These are phyloP conservation scores for Pythium brassicae DNA, from an alignment of 352 stramenopile species.

Conservation along the genomic window DNA sequence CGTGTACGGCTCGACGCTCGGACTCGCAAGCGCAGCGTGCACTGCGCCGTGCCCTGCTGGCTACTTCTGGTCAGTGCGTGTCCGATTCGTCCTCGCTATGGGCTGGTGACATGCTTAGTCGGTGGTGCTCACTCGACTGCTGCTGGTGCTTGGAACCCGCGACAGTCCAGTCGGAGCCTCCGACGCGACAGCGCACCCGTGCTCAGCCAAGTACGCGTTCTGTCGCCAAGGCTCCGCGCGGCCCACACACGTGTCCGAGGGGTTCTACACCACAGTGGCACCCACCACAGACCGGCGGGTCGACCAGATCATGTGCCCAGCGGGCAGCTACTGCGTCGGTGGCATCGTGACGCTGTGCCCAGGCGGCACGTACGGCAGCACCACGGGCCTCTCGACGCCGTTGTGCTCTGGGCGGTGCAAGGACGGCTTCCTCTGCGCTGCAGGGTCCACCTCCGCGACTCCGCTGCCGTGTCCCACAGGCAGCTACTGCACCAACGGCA, in stretches of 20 bases:
- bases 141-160: neutral
- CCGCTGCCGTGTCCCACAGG: constrained; percentile 46
- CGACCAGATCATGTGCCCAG: constrained; percentile 48
- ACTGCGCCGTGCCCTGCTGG: constrained; percentile 52
- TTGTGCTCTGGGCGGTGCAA: constrained; percentile 52
- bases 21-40: constrained; percentile 38
- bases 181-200: constrained; percentile 33
- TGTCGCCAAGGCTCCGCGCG: constrained; percentile 38
- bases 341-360: constrained; percentile 51
- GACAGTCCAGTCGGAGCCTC: constrained; percentile 38
- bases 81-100: neutral
- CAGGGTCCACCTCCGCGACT: constrained; percentile 35
- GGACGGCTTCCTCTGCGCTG: constrained; percentile 46
- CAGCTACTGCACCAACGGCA: constrained; percentile 49
- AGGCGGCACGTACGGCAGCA: constrained; percentile 41
- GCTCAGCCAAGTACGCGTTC: constrained; percentile 28
- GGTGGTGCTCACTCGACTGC: constrained; percentile 1
- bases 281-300: constrained; percentile 26
- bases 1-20: constrained; percentile 33
- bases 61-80: constrained; percentile 43
- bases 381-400: constrained; percentile 30
- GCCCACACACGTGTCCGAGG: constrained; percentile 29
- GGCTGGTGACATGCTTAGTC: no score
- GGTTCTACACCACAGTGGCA: constrained; percentile 45
- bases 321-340: constrained; percentile 54